Evolutionary conservation across 768 basidiomycete species (phyloP).

Genomic region (Boletus subparvulus): DNA sequence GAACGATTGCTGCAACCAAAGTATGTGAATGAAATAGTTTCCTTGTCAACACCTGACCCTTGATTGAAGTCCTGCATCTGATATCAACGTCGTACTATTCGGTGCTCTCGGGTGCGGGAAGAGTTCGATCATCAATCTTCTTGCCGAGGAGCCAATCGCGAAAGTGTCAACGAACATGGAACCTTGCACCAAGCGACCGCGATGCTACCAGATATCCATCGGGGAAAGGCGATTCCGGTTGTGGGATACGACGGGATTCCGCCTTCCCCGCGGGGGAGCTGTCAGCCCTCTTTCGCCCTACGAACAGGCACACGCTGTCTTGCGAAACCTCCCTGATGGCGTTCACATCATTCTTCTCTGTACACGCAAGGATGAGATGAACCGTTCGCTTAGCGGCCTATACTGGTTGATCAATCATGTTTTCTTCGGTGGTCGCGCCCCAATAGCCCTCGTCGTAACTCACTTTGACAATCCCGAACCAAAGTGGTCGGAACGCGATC

Average conservation of each 20-base stretch:
- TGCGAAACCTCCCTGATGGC: slow-evolving; percentile 28
- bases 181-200: slow-evolving; percentile 32
- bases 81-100: slow-evolving; percentile 15
- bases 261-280: neutral
- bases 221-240: slow-evolving; percentile 10
- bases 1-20: neutral
- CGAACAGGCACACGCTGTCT: slow-evolving; percentile 23
- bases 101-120: slow-evolving; percentile 18
- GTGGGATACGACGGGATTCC: slow-evolving; percentile 29
- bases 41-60: neutral
- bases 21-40: neutral
- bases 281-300: slow-evolving; percentile 8
- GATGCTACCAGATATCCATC: neutral
- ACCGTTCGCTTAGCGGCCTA: slow-evolving; percentile 26
- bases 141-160: slow-evolving; percentile 21
- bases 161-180: slow-evolving; percentile 19
- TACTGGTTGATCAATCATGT: slow-evolving; percentile 34
- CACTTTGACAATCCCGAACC: slow-evolving; percentile 29
- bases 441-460: slow-evolving; percentile 35
- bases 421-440: slow-evolving; percentile 34
- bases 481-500: slow-evolving; percentile 35
- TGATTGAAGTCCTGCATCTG: neutral
- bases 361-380: slow-evolving; percentile 31
- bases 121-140: slow-evolving; percentile 22
- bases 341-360: slow-evolving; percentile 38